Base-by-base conservation (phyloP, 2,329 filamentous ascomycete genomes). In the Colletotrichum tamarilloi region DNA sequence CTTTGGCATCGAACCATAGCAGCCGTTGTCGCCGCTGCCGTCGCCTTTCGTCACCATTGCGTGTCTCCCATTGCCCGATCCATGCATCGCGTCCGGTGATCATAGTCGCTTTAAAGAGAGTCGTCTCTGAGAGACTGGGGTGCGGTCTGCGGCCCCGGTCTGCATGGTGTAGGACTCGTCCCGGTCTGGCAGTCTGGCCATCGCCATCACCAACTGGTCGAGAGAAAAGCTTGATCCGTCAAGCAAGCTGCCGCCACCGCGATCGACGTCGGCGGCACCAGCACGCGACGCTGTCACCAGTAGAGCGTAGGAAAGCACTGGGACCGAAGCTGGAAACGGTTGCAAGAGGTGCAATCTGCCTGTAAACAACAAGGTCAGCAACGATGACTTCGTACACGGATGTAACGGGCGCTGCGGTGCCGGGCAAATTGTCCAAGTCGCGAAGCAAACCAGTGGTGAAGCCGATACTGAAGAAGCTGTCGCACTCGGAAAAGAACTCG, bases 401-500 rank as follows among this genome's bases (percentile, higher is more conserved):
- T 30, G 76, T 81, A 56, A 76, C 78, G 68, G 80, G 77, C 59
- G 78, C 76, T 57, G 60, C 76, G 58, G 60, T 42, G 11, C 79
- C 80, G 67, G 78, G 78, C 75, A 86, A 84, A 77, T 80, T 83
- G 72, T 81, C 84, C 77, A 90, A 90, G 79, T 78, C 84, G 63
- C 84, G 84, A 76, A 81, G 82, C 66, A 87, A 86, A 76, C 83
- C 83, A 72, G 84, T 84, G 72, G 88, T 90, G 75, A 92, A 91
- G 81, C 90, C 90, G 11, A 91, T 92, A 57, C 82, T 92, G 66
- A 91, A 91, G 80, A 92, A 91, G 79, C 79, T 88, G 73, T 82
- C 85, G 46, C 84, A 87, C 62, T 90, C 88, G 76, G 89, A 91
- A 76, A 91, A 91, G 83, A 91, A 86, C 77, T 92, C 90, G 58